Evolutionary conservation across 768 basidiomycete genomes (phyloP), one percentile per base, ranked within the genome.

Genomic region (Udeniomyces megalosporus): DNA sequence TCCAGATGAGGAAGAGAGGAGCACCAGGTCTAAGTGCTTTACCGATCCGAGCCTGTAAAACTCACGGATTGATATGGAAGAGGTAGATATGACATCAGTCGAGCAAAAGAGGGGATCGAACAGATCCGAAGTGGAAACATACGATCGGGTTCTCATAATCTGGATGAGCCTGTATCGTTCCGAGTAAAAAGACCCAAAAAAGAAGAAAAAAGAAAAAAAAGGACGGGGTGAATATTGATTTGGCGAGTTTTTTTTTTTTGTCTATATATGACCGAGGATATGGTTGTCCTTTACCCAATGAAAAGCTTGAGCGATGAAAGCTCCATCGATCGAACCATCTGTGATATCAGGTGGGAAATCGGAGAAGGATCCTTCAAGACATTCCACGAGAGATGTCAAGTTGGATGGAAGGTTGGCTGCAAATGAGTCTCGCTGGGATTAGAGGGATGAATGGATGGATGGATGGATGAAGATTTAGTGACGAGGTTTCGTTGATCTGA

Each of bases 211-310:
- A 47, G 20, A 47, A 47, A 5, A 24, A n/a, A 5, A 47, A 47
- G 46, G 46, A 17, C 5, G 26, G 46, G 46, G 6, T n/a, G 8
- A n/a, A n/a, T n/a, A n/a, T n/a, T n/a, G n/a, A n/a, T n/a, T n/a
- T n/a, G n/a, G n/a, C n/a, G n/a, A n/a, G n/a, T n/a, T n/a, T n/a
- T n/a, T n/a, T n/a, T n/a, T n/a, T n/a, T n/a, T n/a, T n/a, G n/a
- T n/a, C n/a, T n/a, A n/a, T 8, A 51, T 10, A 12, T 6, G 22
- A 51, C 49, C n/a, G n/a, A n/a, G n/a, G n/a, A n/a, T n/a, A n/a
- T n/a, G n/a, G n/a, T n/a, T n/a, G n/a, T n/a, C n/a, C n/a, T n/a
- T 3, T 28, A 51, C 49, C 55, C 55, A 57, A 29, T 57, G 55
- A 15, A 50, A 49, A 11, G 48, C 48, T 34, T 60, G 58, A 7